Evolutionary conservation across 2,329 filamentous ascomycete genomes (phyloP).

Genomic region (Diaporthe sp.): DNA sequence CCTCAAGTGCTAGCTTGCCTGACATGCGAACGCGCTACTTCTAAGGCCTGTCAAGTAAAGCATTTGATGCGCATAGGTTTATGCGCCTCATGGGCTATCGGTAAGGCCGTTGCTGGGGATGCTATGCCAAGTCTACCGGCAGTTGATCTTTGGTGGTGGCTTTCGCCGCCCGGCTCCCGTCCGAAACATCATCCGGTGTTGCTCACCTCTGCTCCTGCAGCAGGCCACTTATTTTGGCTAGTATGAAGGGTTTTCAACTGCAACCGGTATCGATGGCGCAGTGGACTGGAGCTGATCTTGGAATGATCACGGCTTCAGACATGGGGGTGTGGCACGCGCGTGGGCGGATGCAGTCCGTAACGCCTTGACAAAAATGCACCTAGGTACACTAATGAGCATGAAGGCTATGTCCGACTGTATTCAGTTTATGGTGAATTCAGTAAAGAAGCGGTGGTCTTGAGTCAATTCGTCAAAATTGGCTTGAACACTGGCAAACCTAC

Average conservation of each 20-base stretch:
- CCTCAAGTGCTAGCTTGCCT: not conserved
- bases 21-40: not conserved
- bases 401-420: not conserved
- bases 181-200: slow-evolving; percentile 15
- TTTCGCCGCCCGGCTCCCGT: not conserved
- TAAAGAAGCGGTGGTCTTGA: not conserved
- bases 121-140: not conserved
- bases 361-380: not conserved
- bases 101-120: not conserved
- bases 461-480: not conserved
- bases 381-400: not conserved
- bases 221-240: not conserved
- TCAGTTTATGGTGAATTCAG: too few relatives aligned
- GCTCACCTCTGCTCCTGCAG: not conserved
- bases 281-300: too few relatives aligned
- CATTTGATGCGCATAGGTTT: not conserved
- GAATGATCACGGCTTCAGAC: too few relatives aligned
- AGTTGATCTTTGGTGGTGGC: not conserved
- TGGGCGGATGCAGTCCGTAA: not conserved
- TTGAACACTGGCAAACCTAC: not conserved
- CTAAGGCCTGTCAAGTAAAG: not conserved
- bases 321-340: not conserved
- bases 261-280: not conserved
- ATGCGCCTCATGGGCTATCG: not conserved
- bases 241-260: not conserved